Percentiles rank a stretch among this genome's conserved stretches.
Evolutionary conservation across 2,329 filamentous ascomycete species (phyloP).

Genomic region (Verticillium zaregamsianum): DNA sequence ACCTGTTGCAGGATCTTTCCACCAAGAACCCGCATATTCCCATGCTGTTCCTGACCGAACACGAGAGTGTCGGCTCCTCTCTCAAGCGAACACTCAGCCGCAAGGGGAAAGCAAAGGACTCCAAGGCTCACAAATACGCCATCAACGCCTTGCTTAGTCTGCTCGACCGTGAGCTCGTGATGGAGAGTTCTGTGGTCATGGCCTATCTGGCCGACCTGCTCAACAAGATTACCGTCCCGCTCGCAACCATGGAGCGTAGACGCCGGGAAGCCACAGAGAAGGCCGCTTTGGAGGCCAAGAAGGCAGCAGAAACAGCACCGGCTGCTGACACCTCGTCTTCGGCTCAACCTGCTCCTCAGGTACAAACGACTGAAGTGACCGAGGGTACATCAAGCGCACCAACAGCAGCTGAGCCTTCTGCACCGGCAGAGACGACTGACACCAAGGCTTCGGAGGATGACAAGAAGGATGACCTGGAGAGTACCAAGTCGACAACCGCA

Average conservation of each 20-base stretch:
- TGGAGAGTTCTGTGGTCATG: constrained; percentile 97
- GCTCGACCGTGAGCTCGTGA: constrained; percentile 89
- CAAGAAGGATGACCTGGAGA: constrained; percentile 4
- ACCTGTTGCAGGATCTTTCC: constrained; percentile 78
- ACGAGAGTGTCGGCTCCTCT: constrained; percentile 69
- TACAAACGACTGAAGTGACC: constrained; percentile 10
- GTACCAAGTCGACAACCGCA: constrained; percentile 9
- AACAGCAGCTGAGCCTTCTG: neutral
- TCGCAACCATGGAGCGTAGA: constrained; percentile 77
- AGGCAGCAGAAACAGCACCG: constrained; percentile 15
- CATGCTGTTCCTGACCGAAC: constrained; percentile 90
- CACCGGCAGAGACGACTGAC: constrained; percentile 9
- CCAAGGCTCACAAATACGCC: constrained; percentile 79
- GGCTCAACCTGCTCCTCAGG: constrained; percentile 10
- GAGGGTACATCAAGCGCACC: neutral
- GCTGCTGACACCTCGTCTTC: constrained; percentile 6
- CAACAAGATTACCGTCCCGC: constrained; percentile 81
- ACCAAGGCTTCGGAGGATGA: constrained; percentile 6
- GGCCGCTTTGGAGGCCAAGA: constrained; percentile 30
- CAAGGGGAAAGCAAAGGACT: constrained; percentile 77
- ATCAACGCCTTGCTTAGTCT: constrained; percentile 86
- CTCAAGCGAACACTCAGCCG: constrained; percentile 73
- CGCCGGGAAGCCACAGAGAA: constrained; percentile 66
- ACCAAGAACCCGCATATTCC: constrained; percentile 82
- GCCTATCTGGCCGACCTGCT: constrained; percentile 84